Evolutionary conservation across 31 red algal genomes (phyloP).

Genomic region (Endocladia muricata): DNA sequence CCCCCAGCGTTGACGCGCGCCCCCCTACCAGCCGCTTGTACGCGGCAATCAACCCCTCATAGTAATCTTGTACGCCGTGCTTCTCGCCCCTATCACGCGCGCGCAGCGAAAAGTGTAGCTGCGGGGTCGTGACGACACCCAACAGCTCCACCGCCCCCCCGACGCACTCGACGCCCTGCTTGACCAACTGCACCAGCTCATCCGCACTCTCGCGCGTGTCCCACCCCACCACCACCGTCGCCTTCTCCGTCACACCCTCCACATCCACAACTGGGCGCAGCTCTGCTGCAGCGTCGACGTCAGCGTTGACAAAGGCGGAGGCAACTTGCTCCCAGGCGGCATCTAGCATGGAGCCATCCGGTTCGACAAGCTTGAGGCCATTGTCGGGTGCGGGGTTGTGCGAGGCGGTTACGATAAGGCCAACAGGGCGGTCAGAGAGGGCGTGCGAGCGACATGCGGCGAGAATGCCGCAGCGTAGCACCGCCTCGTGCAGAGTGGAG

Average conservation of each 20-base stretch:
- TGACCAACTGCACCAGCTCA: slow-evolving; percentile 32
- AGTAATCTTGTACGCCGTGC: slow-evolving; percentile 30
- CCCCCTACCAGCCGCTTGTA: slow-evolving; percentile 24
- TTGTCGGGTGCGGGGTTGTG: slow-evolving; percentile 96
- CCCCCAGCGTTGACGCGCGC: not conserved
- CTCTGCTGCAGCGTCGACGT: slow-evolving; percentile 3
- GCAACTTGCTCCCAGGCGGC: slow-evolving; percentile 74
- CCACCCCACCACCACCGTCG: slow-evolving; percentile 63
- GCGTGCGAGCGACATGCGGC: slow-evolving; percentile 59
- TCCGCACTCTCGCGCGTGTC: slow-evolving; percentile 70
- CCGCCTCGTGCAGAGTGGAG: slow-evolving; percentile 29
- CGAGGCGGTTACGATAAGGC: slow-evolving; percentile 90
- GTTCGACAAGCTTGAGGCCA: slow-evolving; percentile 92
- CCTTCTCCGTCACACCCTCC: slow-evolving; percentile 7
- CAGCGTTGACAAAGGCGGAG: slow-evolving; percentile 60
- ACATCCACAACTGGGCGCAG: slow-evolving; percentile 31
- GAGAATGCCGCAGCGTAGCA: slow-evolving; percentile 68
- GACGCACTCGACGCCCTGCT: slow-evolving; percentile 44
- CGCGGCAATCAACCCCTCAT: slow-evolving; percentile 20
- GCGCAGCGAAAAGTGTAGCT: slow-evolving; percentile 79
- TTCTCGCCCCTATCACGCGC: slow-evolving; percentile 17
- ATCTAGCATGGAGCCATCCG: slow-evolving; percentile 83
- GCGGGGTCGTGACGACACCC: slow-evolving; percentile 84
- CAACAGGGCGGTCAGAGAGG: slow-evolving; percentile 46
- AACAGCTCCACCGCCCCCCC: slow-evolving; percentile 54